Percentiles rank a stretch among this genome's conserved stretches.
phyloP scores from a whole-genome alignment of 75 land plant species.

The Gnetum montanum region DNA sequence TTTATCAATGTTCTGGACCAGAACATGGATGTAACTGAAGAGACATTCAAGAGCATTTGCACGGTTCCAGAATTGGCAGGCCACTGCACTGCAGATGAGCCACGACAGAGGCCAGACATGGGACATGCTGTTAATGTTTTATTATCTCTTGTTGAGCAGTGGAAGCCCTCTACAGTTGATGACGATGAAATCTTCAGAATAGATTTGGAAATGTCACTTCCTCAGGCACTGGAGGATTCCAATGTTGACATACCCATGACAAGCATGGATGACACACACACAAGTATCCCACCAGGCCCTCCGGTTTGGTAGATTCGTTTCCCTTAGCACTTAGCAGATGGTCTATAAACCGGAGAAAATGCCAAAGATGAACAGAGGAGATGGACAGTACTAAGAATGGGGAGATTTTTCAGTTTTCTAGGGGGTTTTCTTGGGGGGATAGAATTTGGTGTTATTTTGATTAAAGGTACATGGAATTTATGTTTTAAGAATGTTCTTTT shows the following conservation, averaged over 20 bases:
- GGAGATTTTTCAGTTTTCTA: no score
- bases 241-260: conserved; percentile 9
- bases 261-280: conserved; percentile 46
- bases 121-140: conserved; percentile 60
- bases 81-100: conserved; percentile 48
- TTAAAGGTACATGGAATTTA: no score
- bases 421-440: no score
- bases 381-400: no score
- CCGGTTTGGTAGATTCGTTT: conserved; percentile 72
- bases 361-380: no score
- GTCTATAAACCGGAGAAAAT: no score
- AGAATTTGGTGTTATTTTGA: no score
- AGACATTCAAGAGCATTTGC: conserved; percentile 18
- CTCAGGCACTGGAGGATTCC: conserved; percentile 6
- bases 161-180: conserved; percentile 39
- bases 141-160: conserved; percentile 40
- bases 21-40: conserved; percentile 21
- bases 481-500: no score
- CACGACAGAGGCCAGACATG: conserved; percentile 49
- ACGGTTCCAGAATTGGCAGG: conserved; percentile 47
- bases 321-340: conserved; percentile 56
- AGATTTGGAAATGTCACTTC: conserved; percentile 30
- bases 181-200: conserved; percentile 24
- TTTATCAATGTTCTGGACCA: conserved; percentile 48
- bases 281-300: conserved; percentile 69